Percentiles rank a stretch among this genome's conserved stretches.
Evolutionary conservation across 2,329 filamentous ascomycete species (phyloP).

Genomic region (Fonsecaea erecta): DNA sequence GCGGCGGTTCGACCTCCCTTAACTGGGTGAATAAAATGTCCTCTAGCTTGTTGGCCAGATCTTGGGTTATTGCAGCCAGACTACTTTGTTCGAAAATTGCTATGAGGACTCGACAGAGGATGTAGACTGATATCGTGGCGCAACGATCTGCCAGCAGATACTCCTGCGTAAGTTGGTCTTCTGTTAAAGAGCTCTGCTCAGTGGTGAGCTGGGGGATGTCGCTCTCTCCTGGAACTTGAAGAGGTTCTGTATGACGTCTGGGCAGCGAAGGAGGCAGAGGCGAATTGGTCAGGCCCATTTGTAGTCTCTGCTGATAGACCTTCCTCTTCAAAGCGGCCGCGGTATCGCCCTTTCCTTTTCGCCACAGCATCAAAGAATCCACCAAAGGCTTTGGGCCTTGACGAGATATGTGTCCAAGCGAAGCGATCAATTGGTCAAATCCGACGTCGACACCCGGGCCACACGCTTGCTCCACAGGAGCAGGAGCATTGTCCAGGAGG

Average conservation of each 20-base stretch:
- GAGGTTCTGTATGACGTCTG: slow-evolving; percentile 75
- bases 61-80: slow-evolving; percentile 77
- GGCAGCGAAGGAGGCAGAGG: slow-evolving; percentile 53
- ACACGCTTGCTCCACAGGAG: slow-evolving; percentile 85
- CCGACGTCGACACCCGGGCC: slow-evolving; percentile 83
- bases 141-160: slow-evolving; percentile 82
- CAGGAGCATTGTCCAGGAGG: slow-evolving; percentile 77
- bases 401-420: slow-evolving; percentile 90
- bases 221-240: slow-evolving; percentile 53
- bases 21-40: slow-evolving; percentile 96
- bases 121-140: slow-evolving; percentile 93
- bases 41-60: slow-evolving; percentile 93
- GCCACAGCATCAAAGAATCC: slow-evolving; percentile 97
- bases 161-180: slow-evolving; percentile 53
- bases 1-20: slow-evolving; percentile 82
- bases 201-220: slow-evolving; percentile 40
- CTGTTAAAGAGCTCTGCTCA: slow-evolving; percentile 40
- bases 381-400: slow-evolving; percentile 94
- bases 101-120: slow-evolving; percentile 89
- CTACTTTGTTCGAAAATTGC: slow-evolving; percentile 93
- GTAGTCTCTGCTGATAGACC: slow-evolving; percentile 30
- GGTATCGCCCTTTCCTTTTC: slow-evolving; percentile 91
- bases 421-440: slow-evolving; percentile 93
- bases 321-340: slow-evolving; percentile 68
- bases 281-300: slow-evolving; percentile 13